phyloP scores from a whole-genome alignment of 2,329 filamentous ascomycete genomes.

The Tolypocladium capitatum region DNA sequence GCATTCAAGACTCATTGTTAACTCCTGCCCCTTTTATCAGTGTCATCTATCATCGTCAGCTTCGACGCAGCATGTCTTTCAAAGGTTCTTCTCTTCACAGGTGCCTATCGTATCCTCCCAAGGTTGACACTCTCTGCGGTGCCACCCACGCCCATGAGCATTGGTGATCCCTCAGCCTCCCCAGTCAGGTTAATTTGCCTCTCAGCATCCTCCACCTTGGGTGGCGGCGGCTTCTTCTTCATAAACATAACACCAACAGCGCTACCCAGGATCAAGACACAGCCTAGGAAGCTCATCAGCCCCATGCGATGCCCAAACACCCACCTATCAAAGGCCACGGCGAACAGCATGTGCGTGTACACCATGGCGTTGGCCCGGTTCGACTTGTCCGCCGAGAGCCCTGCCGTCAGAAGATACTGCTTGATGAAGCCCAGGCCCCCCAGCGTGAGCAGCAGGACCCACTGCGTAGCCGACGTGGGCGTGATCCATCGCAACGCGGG shows the following conservation, averaged over 20 bases:
- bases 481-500: conserved; percentile 31
- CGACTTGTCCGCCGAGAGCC: conserved; percentile 57
- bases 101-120: conserved; percentile 2
- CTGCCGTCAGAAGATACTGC: conserved; percentile 75
- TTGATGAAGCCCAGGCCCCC: conserved; percentile 66
- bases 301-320: conserved; percentile 40
- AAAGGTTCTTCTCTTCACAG: too few relatives aligned
- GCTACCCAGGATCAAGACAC: conserved; percentile 38
- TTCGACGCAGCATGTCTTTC: too few relatives aligned
- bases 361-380: conserved; percentile 45
- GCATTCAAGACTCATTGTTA: too few relatives aligned
- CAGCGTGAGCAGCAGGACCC: conserved; percentile 53
- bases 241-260: conserved; percentile 36
- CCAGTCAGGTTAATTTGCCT: conserved; percentile 14
- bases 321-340: conserved; percentile 36
- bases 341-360: conserved; percentile 45
- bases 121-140: conserved; percentile 9
- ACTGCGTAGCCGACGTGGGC: conserved; percentile 36
- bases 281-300: conserved; percentile 34
- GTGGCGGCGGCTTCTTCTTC: conserved; percentile 22
- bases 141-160: conserved; percentile 22
- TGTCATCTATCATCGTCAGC: neutral
- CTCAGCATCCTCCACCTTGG: conserved; percentile 21
- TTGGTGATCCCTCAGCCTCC: conserved; percentile 24
- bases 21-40: too few relatives aligned